Evolutionary conservation across 306 rosid genomes (phyloP).

Genomic region (Rosa multiflora): DNA sequence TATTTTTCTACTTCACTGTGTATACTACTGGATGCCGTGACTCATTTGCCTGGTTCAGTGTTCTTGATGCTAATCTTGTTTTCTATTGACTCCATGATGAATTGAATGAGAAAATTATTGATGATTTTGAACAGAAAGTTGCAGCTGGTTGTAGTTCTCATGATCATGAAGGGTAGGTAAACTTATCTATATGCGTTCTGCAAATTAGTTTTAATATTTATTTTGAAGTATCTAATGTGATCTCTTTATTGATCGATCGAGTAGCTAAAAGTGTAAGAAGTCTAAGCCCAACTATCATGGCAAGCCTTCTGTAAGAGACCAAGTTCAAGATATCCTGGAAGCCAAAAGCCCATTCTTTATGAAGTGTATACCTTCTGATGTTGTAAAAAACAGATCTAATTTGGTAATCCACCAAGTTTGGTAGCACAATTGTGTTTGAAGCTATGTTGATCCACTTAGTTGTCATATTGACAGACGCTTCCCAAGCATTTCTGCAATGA

Average conservation of each 20-base stretch:
- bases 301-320: slow-evolving; percentile 13
- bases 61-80: background rate
- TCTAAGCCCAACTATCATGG: background rate
- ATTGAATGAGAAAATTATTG: background rate
- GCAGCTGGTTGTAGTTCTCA: background rate
- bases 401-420: slow-evolving; percentile 16
- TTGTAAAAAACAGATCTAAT: slow-evolving; percentile 11
- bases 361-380: slow-evolving; percentile 26
- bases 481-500: slow-evolving; percentile 23
- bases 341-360: slow-evolving; percentile 24
- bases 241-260: background rate
- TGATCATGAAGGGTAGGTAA: background rate
- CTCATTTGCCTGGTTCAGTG: background rate
- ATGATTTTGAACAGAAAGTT: slow-evolving; percentile 4
- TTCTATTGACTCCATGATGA: background rate
- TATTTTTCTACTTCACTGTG: background rate
- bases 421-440: background rate
- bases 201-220: background rate
- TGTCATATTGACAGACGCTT: slow-evolving; percentile 16
- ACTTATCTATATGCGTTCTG: background rate
- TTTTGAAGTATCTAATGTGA: slow-evolving; percentile 1
- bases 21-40: background rate
- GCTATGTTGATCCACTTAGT: background rate
- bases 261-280: slow-evolving; percentile 18
- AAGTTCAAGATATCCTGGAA: slow-evolving; percentile 23